Evolutionary conservation across 495 filamentous ascomycete species (phyloP).

Genomic region (Trichoderma erinaceum): DNA sequence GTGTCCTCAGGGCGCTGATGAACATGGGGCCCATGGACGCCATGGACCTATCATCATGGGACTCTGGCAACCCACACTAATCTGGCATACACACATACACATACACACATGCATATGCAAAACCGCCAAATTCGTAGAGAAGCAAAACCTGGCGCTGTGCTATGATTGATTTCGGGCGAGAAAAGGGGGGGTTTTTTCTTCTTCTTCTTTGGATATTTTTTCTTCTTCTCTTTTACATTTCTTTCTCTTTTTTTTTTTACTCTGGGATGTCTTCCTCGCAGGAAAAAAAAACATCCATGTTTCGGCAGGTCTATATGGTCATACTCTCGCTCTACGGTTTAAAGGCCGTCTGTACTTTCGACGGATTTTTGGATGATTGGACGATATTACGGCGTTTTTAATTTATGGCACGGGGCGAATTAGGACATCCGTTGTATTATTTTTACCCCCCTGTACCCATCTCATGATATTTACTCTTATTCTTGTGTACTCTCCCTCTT

Average conservation of each 20-base stretch:
- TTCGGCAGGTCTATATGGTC: not conserved
- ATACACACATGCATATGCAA: not conserved
- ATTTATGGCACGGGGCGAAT: not conserved
- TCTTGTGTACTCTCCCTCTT: not conserved
- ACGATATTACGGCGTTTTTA: not conserved
- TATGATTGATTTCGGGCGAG: not conserved
- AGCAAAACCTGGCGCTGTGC: not conserved
- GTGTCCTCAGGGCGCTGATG: slow-evolving; percentile 45
- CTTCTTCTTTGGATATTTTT: not conserved
- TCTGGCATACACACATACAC: not conserved
- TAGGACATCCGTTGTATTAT: not conserved
- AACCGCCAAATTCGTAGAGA: not conserved
- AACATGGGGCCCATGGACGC: slow-evolving; percentile 39
- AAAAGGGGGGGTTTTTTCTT: not conserved
- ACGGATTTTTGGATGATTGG: not conserved
- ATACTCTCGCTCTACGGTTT: slow-evolving; percentile 2
- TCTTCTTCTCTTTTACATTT: not conserved
- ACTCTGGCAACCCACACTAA: slow-evolving; percentile 15
- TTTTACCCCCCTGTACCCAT: too few species aligned
- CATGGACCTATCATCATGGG: slow-evolving; percentile 34
- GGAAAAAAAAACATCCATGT: not conserved
- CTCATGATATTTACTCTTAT: not conserved
- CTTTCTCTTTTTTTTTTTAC: not conserved
- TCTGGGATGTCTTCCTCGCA: not conserved
- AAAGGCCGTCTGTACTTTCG: not conserved